Conservation (phyloP, 2,329 filamentous ascomycete species). For the Clonostachys rosea region DNA sequence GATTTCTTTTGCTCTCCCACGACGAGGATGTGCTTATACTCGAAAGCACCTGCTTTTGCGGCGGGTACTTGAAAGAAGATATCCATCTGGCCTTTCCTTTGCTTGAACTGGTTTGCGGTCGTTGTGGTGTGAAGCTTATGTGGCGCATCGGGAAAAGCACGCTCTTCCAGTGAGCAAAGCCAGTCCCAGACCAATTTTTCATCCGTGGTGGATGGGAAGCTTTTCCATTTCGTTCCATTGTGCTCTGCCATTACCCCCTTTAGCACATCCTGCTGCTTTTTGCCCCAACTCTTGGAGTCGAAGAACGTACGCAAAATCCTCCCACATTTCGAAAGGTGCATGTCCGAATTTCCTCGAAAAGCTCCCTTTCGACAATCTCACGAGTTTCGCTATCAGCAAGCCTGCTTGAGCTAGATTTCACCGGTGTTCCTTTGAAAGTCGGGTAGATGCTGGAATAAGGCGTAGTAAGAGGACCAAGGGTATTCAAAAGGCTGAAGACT, state of each 20-base stretch:
- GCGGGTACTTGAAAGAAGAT: constrained; percentile 8
- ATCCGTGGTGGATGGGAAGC: constrained; percentile 5
- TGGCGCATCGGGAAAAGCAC: constrained; percentile 5
- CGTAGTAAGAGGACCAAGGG: not conserved
- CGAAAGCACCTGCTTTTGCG: not conserved
- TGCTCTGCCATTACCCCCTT: constrained; percentile 2
- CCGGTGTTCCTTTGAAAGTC: constrained; percentile 2
- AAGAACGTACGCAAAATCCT: constrained; percentile 9
- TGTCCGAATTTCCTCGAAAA: constrained; percentile 2
- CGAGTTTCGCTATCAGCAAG: constrained; percentile 4
- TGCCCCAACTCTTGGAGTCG: constrained; percentile 3
- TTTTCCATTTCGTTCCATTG: constrained; percentile 7
- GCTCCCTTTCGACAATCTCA: constrained; percentile 3
- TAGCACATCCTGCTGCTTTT: constrained; percentile 1
- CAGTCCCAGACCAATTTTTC: constrained; percentile 6
- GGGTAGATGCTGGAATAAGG: not conserved
- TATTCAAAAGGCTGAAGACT: constrained; percentile 1
- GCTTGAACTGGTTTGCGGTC: constrained; percentile 8
- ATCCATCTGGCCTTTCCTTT: constrained; percentile 2
- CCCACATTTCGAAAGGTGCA: constrained; percentile 6
- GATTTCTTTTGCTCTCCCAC: constrained; percentile 11
- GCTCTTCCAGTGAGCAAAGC: constrained; percentile 4
- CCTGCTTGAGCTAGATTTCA: constrained; percentile 3
- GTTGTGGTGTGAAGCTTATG: constrained; percentile 8
- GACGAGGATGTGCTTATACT: constrained; percentile 11